Conservation (phyloP, 345 rosid genomes). For the Limnanthes douglasii region DNA sequence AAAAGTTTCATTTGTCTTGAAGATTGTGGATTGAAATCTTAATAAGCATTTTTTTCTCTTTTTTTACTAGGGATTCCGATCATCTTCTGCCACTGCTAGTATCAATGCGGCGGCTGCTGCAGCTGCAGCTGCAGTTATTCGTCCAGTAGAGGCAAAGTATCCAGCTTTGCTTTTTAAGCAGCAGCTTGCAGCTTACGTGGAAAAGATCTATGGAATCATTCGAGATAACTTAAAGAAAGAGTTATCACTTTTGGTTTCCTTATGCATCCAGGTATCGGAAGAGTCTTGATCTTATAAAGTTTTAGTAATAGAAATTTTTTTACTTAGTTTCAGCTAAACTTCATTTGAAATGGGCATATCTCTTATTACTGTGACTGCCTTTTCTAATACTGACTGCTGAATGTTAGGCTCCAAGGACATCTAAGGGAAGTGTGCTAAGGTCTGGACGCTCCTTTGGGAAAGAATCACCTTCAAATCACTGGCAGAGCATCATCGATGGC, state of each 20-base stretch:
- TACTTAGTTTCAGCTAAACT: background rate
- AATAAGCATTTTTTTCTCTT: conserved; percentile 7
- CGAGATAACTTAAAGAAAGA: conserved; percentile 97
- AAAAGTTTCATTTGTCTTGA: conserved; percentile 1
- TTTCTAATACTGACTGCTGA: conserved; percentile 7
- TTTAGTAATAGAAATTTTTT: conserved; percentile 2
- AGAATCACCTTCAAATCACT: conserved; percentile 76
- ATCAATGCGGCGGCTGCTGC: conserved; percentile 76
- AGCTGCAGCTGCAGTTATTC: conserved; percentile 59
- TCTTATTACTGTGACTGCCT: conserved; percentile 4
- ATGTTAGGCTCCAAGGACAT: conserved; percentile 82
- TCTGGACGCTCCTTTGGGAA: conserved; percentile 76
- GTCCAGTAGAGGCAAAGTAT: conserved; percentile 92
- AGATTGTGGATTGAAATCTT: background rate
- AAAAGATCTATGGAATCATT: conserved; percentile 91
- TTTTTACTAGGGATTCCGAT: conserved; percentile 74
- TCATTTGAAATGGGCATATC: background rate
- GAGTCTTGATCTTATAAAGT: too few species aligned
- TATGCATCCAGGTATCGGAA: conserved; percentile 92
- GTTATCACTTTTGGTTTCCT: conserved; percentile 53
- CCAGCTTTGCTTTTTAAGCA: conserved; percentile 98
- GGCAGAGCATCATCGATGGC: conserved; percentile 94
- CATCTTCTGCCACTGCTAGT: conserved; percentile 71
- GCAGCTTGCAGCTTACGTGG: conserved; percentile 96
- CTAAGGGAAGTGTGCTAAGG: conserved; percentile 72